A percentile compares a stretch with the other conserved stretches of the same genome.
Conservation (phyloP, 805 yeast genomes). For the Spathaspora girioi region DNA sequence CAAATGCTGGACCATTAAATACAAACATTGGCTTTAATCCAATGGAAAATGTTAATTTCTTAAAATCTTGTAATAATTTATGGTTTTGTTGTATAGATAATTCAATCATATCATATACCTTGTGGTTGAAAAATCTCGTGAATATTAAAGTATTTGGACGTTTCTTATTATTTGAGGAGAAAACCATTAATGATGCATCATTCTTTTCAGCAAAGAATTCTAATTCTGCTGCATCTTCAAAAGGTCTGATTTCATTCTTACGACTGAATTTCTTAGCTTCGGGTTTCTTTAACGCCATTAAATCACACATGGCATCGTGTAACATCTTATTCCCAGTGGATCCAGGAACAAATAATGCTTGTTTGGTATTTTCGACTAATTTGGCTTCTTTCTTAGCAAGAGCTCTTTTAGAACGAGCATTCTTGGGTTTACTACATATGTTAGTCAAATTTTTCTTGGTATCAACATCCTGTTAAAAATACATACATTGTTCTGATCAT, state of each 20-base stretch:
- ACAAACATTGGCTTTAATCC: constrained; percentile 94
- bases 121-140: constrained; percentile 84
- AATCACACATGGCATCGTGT: constrained; percentile 86
- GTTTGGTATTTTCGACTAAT: constrained; percentile 82
- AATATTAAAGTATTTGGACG: constrained; percentile 90
- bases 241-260: constrained; percentile 87
- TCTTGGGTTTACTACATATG: constrained; percentile 64
- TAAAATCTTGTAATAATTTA: constrained; percentile 78
- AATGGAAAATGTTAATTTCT: constrained; percentile 70
- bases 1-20: constrained; percentile 90
- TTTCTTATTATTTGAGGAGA: constrained; percentile 80
- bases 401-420: constrained; percentile 94
- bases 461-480: neutral
- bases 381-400: constrained; percentile 85
- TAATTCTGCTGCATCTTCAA: constrained; percentile 79
- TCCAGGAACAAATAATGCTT: constrained; percentile 91
- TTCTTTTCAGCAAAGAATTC: constrained; percentile 96
- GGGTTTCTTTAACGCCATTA: constrained; percentile 89
- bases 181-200: constrained; percentile 80
- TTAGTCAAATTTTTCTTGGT: neutral
- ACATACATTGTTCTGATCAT: constrained; percentile 40
- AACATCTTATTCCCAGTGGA: constrained; percentile 70
- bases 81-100: constrained; percentile 61
- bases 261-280: constrained; percentile 79
- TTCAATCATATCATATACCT: constrained; percentile 92